Evolutionary conservation across 805 yeast genomes (phyloP).

Genomic region (Cyberlindnera maritima): DNA sequence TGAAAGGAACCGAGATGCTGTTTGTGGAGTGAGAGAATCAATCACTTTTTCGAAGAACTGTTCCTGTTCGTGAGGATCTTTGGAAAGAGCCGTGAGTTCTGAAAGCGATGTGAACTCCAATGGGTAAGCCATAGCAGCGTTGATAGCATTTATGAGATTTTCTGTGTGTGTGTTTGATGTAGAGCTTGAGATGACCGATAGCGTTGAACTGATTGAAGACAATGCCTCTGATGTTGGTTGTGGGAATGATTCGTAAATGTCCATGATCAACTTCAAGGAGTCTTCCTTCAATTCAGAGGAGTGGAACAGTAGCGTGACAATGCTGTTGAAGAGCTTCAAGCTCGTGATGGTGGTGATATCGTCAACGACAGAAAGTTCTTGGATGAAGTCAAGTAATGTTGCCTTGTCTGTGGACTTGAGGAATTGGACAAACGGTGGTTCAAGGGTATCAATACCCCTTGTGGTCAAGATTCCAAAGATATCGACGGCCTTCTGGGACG

Average conservation of each 20-base stretch:
- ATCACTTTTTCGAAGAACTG: conserved; percentile 8
- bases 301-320: conserved; percentile 6
- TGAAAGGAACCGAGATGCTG: conserved; percentile 9
- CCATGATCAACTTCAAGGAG: not conserved
- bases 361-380: not conserved
- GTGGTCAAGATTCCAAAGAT: not conserved
- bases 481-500: conserved; percentile 1
- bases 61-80: conserved; percentile 7
- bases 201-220: conserved; percentile 6
- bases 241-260: conserved; percentile 6
- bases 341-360: not conserved
- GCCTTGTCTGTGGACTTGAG: conserved; percentile 1
- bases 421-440: conserved; percentile 8
- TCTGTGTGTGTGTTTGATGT: not conserved
- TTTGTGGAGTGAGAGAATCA: conserved; percentile 10
- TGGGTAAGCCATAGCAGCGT: conserved; percentile 13
- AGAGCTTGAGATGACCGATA: not conserved
- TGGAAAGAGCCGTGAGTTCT: conserved; percentile 9
- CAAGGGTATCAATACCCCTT: not conserved
- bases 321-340: conserved; percentile 5
- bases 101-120: conserved; percentile 6
- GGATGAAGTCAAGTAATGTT: conserved; percentile 2
- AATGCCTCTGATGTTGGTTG: conserved; percentile 5
- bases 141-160: conserved; percentile 2
- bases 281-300: not conserved